Evolutionary conservation across 2,329 filamentous ascomycete species (phyloP).

Genomic region (Alternaria longipes): DNA sequence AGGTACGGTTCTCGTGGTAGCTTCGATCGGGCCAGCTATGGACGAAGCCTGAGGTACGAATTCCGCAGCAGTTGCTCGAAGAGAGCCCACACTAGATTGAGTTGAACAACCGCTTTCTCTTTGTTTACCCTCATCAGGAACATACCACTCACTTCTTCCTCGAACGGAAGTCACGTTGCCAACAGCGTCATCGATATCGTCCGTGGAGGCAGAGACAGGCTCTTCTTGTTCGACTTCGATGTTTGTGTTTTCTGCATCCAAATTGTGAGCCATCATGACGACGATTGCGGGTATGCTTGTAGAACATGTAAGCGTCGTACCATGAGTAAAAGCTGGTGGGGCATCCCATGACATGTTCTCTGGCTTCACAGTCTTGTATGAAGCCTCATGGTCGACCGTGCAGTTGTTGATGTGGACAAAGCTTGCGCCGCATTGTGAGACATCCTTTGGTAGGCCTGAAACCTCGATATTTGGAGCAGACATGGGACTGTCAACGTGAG

Average conservation of each 20-base stretch:
- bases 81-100: constrained; percentile 29
- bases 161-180: constrained; percentile 7
- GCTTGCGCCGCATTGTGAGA: background rate
- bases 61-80: constrained; percentile 44
- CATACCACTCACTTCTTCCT: constrained; percentile 20
- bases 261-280: constrained; percentile 24
- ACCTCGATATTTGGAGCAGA: background rate
- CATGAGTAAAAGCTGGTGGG: constrained; percentile 1
- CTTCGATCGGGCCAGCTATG: background rate
- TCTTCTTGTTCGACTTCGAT: constrained; percentile 3
- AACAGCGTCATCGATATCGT: background rate
- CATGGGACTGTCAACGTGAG: background rate
- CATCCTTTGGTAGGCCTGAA: background rate
- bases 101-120: constrained; percentile 23
- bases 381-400: background rate
- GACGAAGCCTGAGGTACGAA: constrained; percentile 35
- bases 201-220: background rate
- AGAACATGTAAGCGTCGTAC: constrained; percentile 24
- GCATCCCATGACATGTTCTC: background rate
- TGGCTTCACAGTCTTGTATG: background rate
- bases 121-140: constrained; percentile 8
- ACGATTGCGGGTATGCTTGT: constrained; percentile 2
- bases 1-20: background rate
- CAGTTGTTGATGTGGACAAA: background rate
- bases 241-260: constrained; percentile 11